phyloP scores from a whole-genome alignment of 2,329 filamentous ascomycete genomes.

The Ascochyta pisi region DNA sequence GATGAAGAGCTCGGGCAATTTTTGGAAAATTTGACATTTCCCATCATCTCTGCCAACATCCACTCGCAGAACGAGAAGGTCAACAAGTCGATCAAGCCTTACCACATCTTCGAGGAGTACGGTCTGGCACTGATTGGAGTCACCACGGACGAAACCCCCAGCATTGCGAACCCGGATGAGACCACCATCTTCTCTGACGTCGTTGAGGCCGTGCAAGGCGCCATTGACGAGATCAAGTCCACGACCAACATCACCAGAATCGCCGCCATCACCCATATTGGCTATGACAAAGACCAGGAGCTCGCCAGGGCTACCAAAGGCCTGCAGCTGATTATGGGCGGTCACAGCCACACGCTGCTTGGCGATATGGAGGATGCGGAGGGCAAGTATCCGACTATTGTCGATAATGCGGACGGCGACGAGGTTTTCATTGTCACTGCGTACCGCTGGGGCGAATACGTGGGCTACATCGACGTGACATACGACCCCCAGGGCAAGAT shows the following conservation, averaged over 20 bases:
- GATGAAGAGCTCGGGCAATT: constrained; percentile 69
- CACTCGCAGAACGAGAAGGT: constrained; percentile 65
- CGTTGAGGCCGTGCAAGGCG: constrained; percentile 64
- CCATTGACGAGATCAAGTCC: constrained; percentile 66
- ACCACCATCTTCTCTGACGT: constrained; percentile 66
- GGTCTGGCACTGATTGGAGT: constrained; percentile 69
- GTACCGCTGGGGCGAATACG: constrained; percentile 72
- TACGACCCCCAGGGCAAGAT: constrained; percentile 68
- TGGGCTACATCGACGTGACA: constrained; percentile 71
- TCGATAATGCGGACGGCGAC: constrained; percentile 65
- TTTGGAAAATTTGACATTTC: constrained; percentile 69
- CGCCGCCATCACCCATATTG: constrained; percentile 71
- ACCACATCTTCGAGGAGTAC: constrained; percentile 68
- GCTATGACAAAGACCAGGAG: constrained; percentile 68
- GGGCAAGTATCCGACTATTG: constrained; percentile 70
- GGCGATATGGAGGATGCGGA: constrained; percentile 65
- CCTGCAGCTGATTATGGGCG: constrained; percentile 72
- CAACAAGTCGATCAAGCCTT: constrained; percentile 69
- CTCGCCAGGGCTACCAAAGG: constrained; percentile 67
- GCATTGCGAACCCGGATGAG: constrained; percentile 65
- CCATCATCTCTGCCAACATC: constrained; percentile 69
- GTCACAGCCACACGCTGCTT: constrained; percentile 65
- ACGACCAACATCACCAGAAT: constrained; percentile 70
- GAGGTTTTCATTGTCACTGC: constrained; percentile 74
- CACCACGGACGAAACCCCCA: constrained; percentile 65